A percentile compares a stretch with the other conserved stretches of the same genome.
Evolutionary conservation across 108 stramenopile species (phyloP).

Genomic region (Cyclotella kingstonii): DNA sequence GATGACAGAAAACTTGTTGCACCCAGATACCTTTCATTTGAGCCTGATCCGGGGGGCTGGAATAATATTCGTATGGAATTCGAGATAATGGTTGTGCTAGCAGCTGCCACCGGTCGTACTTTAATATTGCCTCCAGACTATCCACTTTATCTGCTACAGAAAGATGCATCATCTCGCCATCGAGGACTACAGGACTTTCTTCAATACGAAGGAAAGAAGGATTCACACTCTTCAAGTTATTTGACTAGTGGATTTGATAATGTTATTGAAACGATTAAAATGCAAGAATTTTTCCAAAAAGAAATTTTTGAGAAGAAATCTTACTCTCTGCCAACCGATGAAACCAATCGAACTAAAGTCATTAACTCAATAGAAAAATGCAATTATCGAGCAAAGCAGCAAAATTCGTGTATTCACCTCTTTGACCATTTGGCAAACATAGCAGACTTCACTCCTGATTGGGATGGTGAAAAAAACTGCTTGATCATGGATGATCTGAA

Average conservation of each 20-base stretch:
- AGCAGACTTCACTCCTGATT: slow-evolving; percentile 48
- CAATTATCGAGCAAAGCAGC: slow-evolving; percentile 28
- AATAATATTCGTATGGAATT: slow-evolving; percentile 79
- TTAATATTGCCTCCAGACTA: slow-evolving; percentile 83
- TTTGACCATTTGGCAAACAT: slow-evolving; percentile 47
- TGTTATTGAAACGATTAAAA: slow-evolving; percentile 51
- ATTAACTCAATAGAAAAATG: slow-evolving; percentile 46
- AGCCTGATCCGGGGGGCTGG: slow-evolving; percentile 65
- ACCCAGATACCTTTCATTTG: slow-evolving; percentile 57
- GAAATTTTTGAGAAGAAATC: slow-evolving; percentile 23
- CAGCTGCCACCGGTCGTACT: slow-evolving; percentile 73
- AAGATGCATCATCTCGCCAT: slow-evolving; percentile 50
- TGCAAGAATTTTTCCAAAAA: slow-evolving; percentile 56
- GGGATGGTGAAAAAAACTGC: slow-evolving; percentile 47
- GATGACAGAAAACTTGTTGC: not conserved
- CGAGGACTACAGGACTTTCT: slow-evolving; percentile 85
- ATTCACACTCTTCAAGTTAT: not conserved
- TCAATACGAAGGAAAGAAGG: slow-evolving; percentile 7
- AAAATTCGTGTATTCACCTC: slow-evolving; percentile 43
- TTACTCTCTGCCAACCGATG: slow-evolving; percentile 43
- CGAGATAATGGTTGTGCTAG: slow-evolving; percentile 78
- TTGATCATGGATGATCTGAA: slow-evolving; percentile 61
- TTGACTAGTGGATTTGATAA: slow-evolving; percentile 40
- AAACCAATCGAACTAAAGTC: slow-evolving; percentile 41
- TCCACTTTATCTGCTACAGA: slow-evolving; percentile 71